Evolutionary conservation across 805 yeast genomes (phyloP).

Genomic region (Ogataea methylovora): DNA sequence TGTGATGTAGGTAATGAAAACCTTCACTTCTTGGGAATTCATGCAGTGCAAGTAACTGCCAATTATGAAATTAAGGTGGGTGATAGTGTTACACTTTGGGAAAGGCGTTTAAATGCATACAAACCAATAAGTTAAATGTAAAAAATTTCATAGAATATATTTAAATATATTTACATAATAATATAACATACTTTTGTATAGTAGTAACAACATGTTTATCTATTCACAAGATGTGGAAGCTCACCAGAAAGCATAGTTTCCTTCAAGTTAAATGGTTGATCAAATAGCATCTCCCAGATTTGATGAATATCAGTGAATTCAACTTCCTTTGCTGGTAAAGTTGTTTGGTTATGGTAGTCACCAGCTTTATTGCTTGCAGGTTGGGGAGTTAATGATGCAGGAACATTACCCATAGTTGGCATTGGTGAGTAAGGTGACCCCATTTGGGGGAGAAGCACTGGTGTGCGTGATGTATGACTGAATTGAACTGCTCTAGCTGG

Average conservation of each 20-base stretch:
- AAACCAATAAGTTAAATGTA: slow-evolving; percentile 4
- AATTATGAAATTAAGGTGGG: slow-evolving; percentile 13
- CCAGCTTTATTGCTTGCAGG: no score
- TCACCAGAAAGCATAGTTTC: slow-evolving; percentile 12
- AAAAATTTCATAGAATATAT: not conserved
- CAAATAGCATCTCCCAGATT: slow-evolving; percentile 14
- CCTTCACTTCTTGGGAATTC: slow-evolving; percentile 20
- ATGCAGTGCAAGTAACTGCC: slow-evolving; percentile 16
- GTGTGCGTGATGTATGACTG: no score
- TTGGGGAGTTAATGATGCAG: no score
- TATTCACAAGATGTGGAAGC: not conserved
- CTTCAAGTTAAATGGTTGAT: slow-evolving; percentile 11
- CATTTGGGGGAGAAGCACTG: no score
- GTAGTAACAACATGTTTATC: not conserved
- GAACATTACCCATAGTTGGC: no score
- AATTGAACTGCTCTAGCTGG: no score
- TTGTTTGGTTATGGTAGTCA: no score
- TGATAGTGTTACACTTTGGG: slow-evolving; percentile 12
- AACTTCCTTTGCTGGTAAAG: not conserved
- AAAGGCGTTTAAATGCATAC: slow-evolving; percentile 13
- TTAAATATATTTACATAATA: not conserved
- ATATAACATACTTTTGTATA: not conserved
- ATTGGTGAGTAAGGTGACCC: no score
- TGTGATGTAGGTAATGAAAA: slow-evolving; percentile 20
- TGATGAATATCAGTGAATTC: slow-evolving; percentile 7